A percentile compares a stretch with the other conserved stretches of the same genome.
These are phyloP conservation scores for Tephrocybe sp. DNA, from an alignment of 768 basidiomycete genomes.

Conservation along the genomic window DNA sequence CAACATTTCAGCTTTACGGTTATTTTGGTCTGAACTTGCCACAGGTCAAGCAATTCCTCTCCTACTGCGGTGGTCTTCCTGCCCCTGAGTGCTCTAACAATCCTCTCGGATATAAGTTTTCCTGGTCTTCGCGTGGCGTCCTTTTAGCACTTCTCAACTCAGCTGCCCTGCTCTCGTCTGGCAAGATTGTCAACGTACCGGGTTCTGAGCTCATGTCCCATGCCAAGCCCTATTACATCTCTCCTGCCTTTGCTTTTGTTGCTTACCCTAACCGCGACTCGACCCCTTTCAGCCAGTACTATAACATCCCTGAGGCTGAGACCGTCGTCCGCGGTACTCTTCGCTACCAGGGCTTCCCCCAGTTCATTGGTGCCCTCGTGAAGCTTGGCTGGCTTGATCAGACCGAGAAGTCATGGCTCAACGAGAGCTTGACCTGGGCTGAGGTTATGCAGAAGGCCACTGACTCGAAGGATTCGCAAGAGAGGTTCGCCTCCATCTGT, in stretches of 20 bases:
- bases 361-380: slow-evolving; percentile 87
- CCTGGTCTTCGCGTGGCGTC: slow-evolving; percentile 96
- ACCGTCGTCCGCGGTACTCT: slow-evolving; percentile 91
- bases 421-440: slow-evolving; percentile 74
- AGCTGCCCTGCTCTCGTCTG: slow-evolving; percentile 73
- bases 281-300: slow-evolving; percentile 84
- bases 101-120: slow-evolving; percentile 98
- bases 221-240: slow-evolving; percentile 93
- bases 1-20: background rate
- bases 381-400: slow-evolving; percentile 85
- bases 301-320: slow-evolving; percentile 91
- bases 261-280: slow-evolving; percentile 98
- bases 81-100: slow-evolving; percentile 89
- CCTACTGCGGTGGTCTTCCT: slow-evolving; percentile 95
- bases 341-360: slow-evolving; percentile 95
- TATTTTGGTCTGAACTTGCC: background rate
- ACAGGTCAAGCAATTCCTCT: slow-evolving; percentile 86
- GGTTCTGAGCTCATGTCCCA: slow-evolving; percentile 87
- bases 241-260: slow-evolving; percentile 94
- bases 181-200: slow-evolving; percentile 60
- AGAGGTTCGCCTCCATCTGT: slow-evolving; percentile 47
- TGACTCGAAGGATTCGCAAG: slow-evolving; percentile 62
- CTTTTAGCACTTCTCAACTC: slow-evolving; percentile 92
- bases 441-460: slow-evolving; percentile 76
- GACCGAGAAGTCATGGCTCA: slow-evolving; percentile 73